These are phyloP conservation scores for Lipomyces chichibuensis DNA, from an alignment of 805 yeast genomes.

Conservation along the genomic window DNA sequence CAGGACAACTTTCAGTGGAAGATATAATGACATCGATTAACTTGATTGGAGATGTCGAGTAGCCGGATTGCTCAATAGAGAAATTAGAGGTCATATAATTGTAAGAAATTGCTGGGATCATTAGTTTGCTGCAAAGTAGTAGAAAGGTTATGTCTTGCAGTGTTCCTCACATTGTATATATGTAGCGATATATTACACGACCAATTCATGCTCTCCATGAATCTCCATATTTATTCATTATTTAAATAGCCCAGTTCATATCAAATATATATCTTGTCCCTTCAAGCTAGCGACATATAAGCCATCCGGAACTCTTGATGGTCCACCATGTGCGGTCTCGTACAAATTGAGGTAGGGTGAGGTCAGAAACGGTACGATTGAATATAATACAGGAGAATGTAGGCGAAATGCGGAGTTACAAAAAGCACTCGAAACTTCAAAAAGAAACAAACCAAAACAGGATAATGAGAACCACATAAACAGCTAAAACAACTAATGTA, in stretches of 20 bases:
- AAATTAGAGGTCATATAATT: background rate
- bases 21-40: slow-evolving; percentile 51
- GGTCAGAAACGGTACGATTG: background rate
- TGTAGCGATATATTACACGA: background rate
- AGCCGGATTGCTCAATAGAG: background rate
- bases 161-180: background rate
- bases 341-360: background rate
- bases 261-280: background rate
- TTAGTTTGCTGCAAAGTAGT: background rate
- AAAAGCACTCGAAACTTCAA: background rate
- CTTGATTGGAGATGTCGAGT: slow-evolving; percentile 26
- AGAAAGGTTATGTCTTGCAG: background rate
- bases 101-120: background rate
- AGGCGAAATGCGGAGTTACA: background rate
- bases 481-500: background rate
- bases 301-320: background rate
- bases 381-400: slow-evolving; percentile 20
- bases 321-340: background rate
- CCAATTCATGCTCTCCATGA: background rate
- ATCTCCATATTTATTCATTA: background rate
- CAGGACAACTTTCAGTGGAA: slow-evolving; percentile 71
- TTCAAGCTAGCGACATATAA: background rate
- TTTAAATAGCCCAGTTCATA: background rate
- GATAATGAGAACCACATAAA: background rate
- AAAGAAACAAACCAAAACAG: background rate